Evolutionary conservation across 129 eudicot species (phyloP), one percentile per base, ranked within the genome.

Genomic region (Calendula officinalis): DNA sequence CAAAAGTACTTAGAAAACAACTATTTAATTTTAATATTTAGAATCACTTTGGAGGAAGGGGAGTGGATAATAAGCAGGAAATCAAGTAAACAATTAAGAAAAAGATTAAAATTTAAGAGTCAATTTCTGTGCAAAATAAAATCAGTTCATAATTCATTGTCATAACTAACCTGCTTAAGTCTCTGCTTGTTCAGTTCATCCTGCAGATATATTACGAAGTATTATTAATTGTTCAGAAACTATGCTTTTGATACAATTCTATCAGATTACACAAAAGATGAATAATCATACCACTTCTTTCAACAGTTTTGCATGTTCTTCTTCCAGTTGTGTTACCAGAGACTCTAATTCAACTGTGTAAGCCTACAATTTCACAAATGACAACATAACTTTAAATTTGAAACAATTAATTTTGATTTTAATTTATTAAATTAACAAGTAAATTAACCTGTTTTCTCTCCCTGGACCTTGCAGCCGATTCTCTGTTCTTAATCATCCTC

Each of bases 401-500:
- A 60, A 66, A 16, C 11, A 27, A 14, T 12, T 32, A 22, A 22
- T 22, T 22, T 22, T 22, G 30, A 22, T 42, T 36, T 30, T 1
- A 57, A 10, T 39, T 41, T 32, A 56, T n/a, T 42, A 8, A 57
- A 34, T 43, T 16, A 66, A 45, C 4, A 7, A 54, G 5, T 27
- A 17, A 60, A 10, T 2, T 27, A 68, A 83, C 96, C 92, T 88
- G 96, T 62, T 88, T 88, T n/a, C 96, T 78, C 66, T 88, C 96
- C 44, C 96, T 60, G 1, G 96, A 88, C 74, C 96, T 73, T 5
- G 96, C 96, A 36, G 96, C 96, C 8, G 96, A 88, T 66, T 88
- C 96, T 68, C 96, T 73, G 60, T 88, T 88, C 62, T 88, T 88
- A 36, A 88, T 88, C 96, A 88, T 88, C 65, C 96, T 57, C 64